These are phyloP conservation scores for Rauvolfia tetraphylla DNA, from an alignment of 257 asterid genomes.

Conservation along the genomic window DNA sequence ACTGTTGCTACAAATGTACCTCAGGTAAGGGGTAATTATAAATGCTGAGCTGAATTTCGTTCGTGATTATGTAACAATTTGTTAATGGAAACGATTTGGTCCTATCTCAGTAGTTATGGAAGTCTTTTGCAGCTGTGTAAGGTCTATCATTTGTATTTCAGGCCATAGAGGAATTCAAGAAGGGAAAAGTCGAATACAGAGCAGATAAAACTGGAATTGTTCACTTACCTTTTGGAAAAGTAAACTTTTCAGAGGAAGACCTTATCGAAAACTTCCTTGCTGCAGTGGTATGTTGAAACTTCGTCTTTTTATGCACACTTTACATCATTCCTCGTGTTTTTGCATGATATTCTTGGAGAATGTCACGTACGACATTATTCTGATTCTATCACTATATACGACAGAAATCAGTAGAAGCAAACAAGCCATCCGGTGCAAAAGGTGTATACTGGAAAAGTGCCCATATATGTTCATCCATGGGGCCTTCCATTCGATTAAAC, in stretches of 20 bases:
- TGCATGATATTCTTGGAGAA: neutral
- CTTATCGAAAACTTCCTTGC: slow-evolving; percentile 75
- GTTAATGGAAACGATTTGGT: neutral
- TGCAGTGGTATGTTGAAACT: slow-evolving; percentile 53
- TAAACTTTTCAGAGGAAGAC: slow-evolving; percentile 84
- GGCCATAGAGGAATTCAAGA: slow-evolving; percentile 95
- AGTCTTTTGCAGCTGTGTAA: neutral
- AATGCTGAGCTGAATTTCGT: too few species aligned
- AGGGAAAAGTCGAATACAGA: slow-evolving; percentile 94
- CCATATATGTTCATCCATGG: slow-evolving; percentile 90
- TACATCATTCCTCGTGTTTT: neutral
- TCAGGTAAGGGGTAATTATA: slow-evolving; percentile 49
- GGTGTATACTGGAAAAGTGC: slow-evolving; percentile 97
- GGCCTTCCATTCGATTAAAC: slow-evolving; percentile 88
- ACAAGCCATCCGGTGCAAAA: slow-evolving; percentile 91
- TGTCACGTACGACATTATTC: neutral
- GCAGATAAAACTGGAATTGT: slow-evolving; percentile 99
- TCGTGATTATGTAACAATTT: too few species aligned
- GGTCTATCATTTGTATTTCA: slow-evolving; percentile 25
- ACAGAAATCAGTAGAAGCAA: slow-evolving; percentile 92
- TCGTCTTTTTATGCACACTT: neutral
- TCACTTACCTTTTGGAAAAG: slow-evolving; percentile 92
- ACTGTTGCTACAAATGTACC: slow-evolving; percentile 94
- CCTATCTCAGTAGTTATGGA: neutral
- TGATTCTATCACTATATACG: slow-evolving; percentile 1